Conservation (phyloP, 2,329 filamentous ascomycete species). For the Sporothrix inflata region DNA sequence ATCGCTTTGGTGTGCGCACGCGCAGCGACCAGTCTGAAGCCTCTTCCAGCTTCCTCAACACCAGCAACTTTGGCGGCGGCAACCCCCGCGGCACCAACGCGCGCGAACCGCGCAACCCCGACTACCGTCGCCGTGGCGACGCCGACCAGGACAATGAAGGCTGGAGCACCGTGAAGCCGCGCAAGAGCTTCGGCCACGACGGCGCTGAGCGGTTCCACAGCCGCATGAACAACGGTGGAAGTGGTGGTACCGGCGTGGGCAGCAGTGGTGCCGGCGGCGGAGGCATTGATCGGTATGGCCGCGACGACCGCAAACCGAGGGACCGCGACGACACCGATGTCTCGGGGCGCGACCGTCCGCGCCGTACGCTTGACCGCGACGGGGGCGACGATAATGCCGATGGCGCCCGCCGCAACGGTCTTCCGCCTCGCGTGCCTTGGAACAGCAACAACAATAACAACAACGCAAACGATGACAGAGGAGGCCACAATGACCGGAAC, state of each 20-base stretch:
- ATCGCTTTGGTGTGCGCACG: conserved; percentile 64
- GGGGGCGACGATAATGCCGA: conserved; percentile 53
- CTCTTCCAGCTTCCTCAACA: conserved; percentile 12
- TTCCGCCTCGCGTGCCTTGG: conserved; percentile 69
- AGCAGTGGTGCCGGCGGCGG: conserved; percentile 34
- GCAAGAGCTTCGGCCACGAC: conserved; percentile 73
- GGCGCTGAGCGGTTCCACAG: conserved; percentile 72
- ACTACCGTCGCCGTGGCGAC: conserved; percentile 57
- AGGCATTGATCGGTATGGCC: conserved; percentile 58
- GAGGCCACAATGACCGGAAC: conserved; percentile 33
- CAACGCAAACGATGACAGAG: conserved; percentile 38
- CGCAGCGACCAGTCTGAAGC: conserved; percentile 38
- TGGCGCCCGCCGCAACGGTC: conserved; percentile 64
- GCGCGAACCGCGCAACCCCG: conserved; percentile 52
- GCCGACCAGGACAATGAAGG: conserved; percentile 68
- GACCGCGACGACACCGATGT: conserved; percentile 50
- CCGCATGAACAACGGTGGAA: conserved; percentile 59
- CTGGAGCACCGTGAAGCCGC: conserved; percentile 74
- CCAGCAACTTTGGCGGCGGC: conserved; percentile 51
- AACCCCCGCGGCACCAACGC: conserved; percentile 47
- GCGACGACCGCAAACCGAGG: conserved; percentile 57
- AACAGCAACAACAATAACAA: conserved; percentile 59
- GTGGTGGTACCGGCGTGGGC: conserved; percentile 52
- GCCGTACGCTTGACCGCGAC: conserved; percentile 41
- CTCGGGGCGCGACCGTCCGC: conserved; percentile 41